Evolutionary conservation across 495 filamentous ascomycete species (phyloP), one percentile per base, ranked within the genome.

Genomic region (Pyrenopolyporus hunteri): DNA sequence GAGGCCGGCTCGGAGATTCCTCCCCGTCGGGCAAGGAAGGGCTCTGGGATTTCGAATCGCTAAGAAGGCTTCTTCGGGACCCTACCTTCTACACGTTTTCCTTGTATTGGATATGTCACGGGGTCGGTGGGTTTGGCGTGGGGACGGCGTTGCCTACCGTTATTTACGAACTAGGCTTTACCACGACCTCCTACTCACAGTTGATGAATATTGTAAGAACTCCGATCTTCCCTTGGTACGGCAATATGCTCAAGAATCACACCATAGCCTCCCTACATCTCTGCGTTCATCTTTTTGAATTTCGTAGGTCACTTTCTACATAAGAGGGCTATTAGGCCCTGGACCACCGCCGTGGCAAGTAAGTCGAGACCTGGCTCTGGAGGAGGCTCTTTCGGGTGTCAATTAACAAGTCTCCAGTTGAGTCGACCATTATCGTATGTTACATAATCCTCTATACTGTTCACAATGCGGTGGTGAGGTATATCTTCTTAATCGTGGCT

Each of bases 401-500:
- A 33, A 7, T 32, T 69, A 22, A 69, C 31, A 19, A 2, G 17
- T 14, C 14, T 31, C 25, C 35, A 78, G 74, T 79, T 31, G 76
- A 76, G 57, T 62, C 54, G 52, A 75, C 74, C 19, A 74, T 61
- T 2, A 76, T 79, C 1, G 66, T 79, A 40, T 79, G 76, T 59
- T 80, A 79, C 44, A 79, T 80, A 22, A 64, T 80, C 14, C 67
- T 78, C 5, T 74, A 75, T 33, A 79, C 73, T 0, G 73, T 78
- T n/a, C 35, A 35, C 6, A 75, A 74, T 51, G 56, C 71, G 3
- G 39, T 73, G 9, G 74, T 73, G 14, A 77, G 76, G 56, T 78
- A 79, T 40, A 40, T 78, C 6, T 73, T 63, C 9, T 49, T 79
- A 29, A 73, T 78, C 9, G 63, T 79, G 14, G 75, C 78, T 6